Evolutionary conservation across 129 eudicot species (phyloP), one percentile per base, ranked within the genome.

Genomic region (Heracleum sosnowskyi): DNA sequence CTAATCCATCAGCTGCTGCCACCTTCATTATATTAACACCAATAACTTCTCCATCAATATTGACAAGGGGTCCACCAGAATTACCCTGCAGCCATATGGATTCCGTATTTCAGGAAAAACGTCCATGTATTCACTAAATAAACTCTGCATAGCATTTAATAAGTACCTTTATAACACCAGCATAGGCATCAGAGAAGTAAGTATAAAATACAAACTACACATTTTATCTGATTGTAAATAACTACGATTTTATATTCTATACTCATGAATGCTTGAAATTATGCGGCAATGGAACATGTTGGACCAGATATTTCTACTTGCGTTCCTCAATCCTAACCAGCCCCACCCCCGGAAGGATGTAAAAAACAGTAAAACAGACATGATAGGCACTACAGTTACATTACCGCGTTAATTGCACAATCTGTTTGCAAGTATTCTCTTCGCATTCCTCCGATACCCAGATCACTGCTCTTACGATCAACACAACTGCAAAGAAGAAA

Each of bases 361-460:
- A 12, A 8, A 22, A 70, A 36, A 82, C 20, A 63, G 36, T 0
- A 75, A 49, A 55, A 55, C 26, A 13, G 20, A 74, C 18, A 82
- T 70, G 20, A 78, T 34, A 78, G 29, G 45, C 70, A 69, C 33
- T 29, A 71, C 22, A 77, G 64, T 78, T 49, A 55, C 60, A 62
- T 76, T 89, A 94, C 98, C 89, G 76, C 88, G 35, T 94, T 91
- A 69, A 91, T 94, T 66, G 98, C 96, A 81, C 98, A 94, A 77
- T 94, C 98, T 70, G 93, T 89, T 77, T 94, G 98, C 77, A 94
- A 83, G 82, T 91, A 94, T 82, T 94, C 98, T 86, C 97, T 91
- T 73, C 91, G 89, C 91, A 90, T 89, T 81, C 98, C 98, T 83
- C 98, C 97, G 34, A 94, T 96, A 76, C 98, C 98, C 91, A 94